Conservation (phyloP, 1,284 basidiomycete genomes). For the Irpex lacteus region DNA sequence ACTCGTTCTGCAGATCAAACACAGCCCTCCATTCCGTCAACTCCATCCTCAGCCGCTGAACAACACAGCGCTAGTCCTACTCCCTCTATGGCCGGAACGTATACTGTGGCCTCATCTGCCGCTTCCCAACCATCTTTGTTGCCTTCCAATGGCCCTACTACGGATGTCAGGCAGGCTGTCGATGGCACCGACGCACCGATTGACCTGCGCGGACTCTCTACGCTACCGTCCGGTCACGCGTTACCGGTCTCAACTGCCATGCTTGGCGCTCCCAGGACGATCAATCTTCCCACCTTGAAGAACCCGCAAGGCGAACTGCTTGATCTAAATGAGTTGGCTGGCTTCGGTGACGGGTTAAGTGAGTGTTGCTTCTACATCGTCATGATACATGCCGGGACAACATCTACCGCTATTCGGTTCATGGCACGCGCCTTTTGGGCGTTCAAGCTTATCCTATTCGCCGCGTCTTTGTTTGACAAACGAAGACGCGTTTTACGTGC, state of each 20-base stretch:
- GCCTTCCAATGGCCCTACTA: conserved; percentile 2
- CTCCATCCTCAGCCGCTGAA: conserved; percentile 3
- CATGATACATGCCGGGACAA: background rate
- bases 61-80: conserved; percentile 1
- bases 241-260: conserved; percentile 1
- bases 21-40: conserved; percentile 1
- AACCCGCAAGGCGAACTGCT: conserved; percentile 6
- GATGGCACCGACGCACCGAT: conserved; percentile 8
- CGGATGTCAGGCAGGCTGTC: background rate
- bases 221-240: background rate
- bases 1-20: background rate
- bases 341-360: conserved; percentile 8
- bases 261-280: background rate
- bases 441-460: background rate
- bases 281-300: conserved; percentile 5
- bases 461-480: background rate
- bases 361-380: background rate
- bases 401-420: background rate
- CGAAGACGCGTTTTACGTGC: background rate
- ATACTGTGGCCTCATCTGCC: conserved; percentile 11
- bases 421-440: background rate
- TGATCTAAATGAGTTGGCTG: background rate
- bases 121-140: conserved; percentile 15
- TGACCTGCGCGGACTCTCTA: conserved; percentile 13
- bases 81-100: conserved; percentile 2